Evolutionary conservation across 371 early-diverging fungal species (phyloP).

Genomic region (Mucor lusitanicus): DNA sequence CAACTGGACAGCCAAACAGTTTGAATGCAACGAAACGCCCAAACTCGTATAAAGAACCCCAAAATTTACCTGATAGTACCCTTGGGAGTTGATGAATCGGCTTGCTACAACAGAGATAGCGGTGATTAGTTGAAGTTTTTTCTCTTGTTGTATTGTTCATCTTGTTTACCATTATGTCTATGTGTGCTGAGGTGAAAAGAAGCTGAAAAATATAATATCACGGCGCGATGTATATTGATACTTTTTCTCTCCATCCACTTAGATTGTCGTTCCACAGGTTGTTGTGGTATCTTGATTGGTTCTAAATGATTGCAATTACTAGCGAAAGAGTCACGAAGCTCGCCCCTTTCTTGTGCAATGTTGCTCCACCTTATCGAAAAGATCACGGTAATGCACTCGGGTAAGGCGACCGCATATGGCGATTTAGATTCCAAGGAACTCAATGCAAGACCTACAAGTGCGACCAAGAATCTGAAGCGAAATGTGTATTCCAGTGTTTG

Average conservation of each 20-base stretch:
- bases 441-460: no score
- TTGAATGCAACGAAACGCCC: not conserved
- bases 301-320: not conserved
- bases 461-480: no score
- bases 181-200: not conserved
- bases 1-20: not conserved
- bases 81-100: slow-evolving; percentile 42
- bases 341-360: not conserved
- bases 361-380: not conserved
- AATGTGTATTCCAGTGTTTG: no score
- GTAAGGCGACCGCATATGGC: no score
- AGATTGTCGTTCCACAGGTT: slow-evolving; percentile 2
- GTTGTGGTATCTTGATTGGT: slow-evolving; percentile 17
- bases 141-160: not conserved
- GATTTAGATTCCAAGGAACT: no score
- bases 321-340: not conserved
- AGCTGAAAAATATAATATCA: not conserved
- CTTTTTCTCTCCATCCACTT: not conserved
- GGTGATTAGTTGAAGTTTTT: not conserved
- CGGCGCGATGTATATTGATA: not conserved
- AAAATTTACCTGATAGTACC: slow-evolving; percentile 48
- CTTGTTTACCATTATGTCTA: slow-evolving; percentile 7
- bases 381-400: no score
- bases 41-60: not conserved
- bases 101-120: not conserved